Evolutionary conservation across 2,329 filamentous ascomycete species (phyloP), one percentile per base, ranked within the genome.

Genomic region (Cyphellophora europaea): DNA sequence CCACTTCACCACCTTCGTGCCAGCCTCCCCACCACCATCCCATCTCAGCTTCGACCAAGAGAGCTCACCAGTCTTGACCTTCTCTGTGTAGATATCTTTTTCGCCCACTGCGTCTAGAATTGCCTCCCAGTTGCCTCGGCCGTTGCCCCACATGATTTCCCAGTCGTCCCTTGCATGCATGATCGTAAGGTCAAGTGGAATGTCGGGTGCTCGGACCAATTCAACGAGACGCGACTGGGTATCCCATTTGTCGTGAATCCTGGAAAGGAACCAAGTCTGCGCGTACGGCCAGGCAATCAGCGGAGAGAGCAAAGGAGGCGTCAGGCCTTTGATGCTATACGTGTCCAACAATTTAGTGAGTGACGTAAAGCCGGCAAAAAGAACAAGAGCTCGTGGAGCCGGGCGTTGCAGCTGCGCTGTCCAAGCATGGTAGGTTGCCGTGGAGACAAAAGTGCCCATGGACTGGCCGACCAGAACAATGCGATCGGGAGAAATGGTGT

Each of bases 391-490:
- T 0, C 84, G 86, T 50, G 93, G 93, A 17, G 82, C 75, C 29
- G 77, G 64, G 1, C 55, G 52, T 19, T 57, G 43, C 17, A 55
- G 51, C 71, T 50, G 93, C 78, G 2, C 76, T 5, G 45, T 42
- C 48, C 47, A 49, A 19, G 44, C 43, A 30, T 49, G 41, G 28
- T 45, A 79, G 1, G 84, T 76, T 2, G 77, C 88, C 30, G 78
- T 72, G 5, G 80, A 77, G 2, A 95, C 83, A 1, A 84, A 88
- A 1, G 89, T 94, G 15, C 89, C 89, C 0, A 96, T 71, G 49
- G 82, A 91, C 50, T 95, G 88, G 12, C 88, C 89, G 3, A 93
- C 64, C 17, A 95, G 66, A 3, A 89, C 76, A 43, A 94, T 91
- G 16, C 77, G 77, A 25, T 72, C 69, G 0, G 85, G 63, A 0